These are phyloP conservation scores for Calendula officinalis DNA, from an alignment of 129 eudicot genomes.

Conservation along the genomic window DNA sequence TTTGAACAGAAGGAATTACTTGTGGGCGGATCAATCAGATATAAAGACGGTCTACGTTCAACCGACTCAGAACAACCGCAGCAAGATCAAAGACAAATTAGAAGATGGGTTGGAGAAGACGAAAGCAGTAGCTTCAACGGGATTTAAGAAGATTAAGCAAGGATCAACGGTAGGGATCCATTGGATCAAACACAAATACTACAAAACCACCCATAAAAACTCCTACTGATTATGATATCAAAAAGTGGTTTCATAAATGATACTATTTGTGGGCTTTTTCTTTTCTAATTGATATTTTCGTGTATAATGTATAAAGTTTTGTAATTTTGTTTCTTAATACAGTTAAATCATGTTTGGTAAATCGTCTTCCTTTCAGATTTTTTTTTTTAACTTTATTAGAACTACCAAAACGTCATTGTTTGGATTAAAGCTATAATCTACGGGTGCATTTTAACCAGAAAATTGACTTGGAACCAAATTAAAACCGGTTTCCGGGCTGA, in stretches of 20 bases:
- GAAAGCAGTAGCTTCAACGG: constrained; percentile 46
- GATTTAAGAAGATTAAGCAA: constrained; percentile 64
- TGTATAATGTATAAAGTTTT: neutral
- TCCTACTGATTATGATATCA: neutral
- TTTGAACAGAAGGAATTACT: constrained; percentile 17
- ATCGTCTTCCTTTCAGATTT: neutral
- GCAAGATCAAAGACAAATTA: constrained; percentile 29
- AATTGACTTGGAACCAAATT: too few relatives aligned
- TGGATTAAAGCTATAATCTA: too few relatives aligned
- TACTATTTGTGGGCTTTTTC: neutral
- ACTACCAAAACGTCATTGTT: too few relatives aligned
- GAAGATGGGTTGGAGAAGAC: constrained; percentile 54
- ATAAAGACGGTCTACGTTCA: constrained; percentile 26
- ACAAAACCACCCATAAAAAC: constrained; percentile 32
- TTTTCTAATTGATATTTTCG: neutral
- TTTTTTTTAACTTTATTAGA: too few relatives aligned
- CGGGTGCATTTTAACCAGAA: too few relatives aligned
- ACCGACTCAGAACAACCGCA: constrained; percentile 17
- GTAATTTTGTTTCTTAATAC: constrained; percentile 10
- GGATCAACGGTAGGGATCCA: constrained; percentile 53
- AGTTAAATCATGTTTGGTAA: neutral
- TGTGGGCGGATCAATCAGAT: constrained; percentile 44
- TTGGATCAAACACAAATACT: constrained; percentile 56
- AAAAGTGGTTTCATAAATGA: neutral
- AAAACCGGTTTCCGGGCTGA: too few relatives aligned